These are phyloP conservation scores for Piper longum DNA, from an alignment of 164 flowering plant species.

Conservation along the genomic window DNA sequence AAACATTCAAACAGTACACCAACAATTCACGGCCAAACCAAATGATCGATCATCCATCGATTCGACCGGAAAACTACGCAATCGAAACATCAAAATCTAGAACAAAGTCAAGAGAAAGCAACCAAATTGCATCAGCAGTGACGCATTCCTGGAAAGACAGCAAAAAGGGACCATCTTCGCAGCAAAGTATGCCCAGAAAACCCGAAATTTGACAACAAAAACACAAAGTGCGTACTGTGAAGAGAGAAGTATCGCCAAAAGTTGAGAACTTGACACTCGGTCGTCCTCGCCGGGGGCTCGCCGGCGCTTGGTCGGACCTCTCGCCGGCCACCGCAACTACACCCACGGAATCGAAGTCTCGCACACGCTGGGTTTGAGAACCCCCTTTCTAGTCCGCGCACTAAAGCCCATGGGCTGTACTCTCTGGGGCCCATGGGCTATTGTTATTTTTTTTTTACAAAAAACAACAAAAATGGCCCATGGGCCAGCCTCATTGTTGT, in stretches of 20 bases:
- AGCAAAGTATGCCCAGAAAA: not conserved
- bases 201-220: not conserved
- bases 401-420: not conserved
- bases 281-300: not conserved
- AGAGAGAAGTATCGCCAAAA: too few species aligned
- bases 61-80: not conserved
- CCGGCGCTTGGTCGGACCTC: not conserved
- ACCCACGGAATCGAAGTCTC: not conserved
- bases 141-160: not conserved
- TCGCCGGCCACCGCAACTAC: not conserved
- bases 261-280: not conserved
- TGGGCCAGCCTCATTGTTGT: too few species aligned
- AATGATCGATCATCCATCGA: not conserved
- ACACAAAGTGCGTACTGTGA: not conserved
- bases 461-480: too few species aligned
- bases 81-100: not conserved
- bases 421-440: too few species aligned
- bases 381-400: not conserved
- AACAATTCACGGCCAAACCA: too few species aligned
- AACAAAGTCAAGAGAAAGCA: not conserved
- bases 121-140: too few species aligned
- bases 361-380: not conserved
- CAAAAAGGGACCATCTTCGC: not conserved
- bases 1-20: too few species aligned
- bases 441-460: too few species aligned